Evolutionary conservation across 164 flowering plant genomes (phyloP).

Genomic region (Liriodendron chinense): DNA sequence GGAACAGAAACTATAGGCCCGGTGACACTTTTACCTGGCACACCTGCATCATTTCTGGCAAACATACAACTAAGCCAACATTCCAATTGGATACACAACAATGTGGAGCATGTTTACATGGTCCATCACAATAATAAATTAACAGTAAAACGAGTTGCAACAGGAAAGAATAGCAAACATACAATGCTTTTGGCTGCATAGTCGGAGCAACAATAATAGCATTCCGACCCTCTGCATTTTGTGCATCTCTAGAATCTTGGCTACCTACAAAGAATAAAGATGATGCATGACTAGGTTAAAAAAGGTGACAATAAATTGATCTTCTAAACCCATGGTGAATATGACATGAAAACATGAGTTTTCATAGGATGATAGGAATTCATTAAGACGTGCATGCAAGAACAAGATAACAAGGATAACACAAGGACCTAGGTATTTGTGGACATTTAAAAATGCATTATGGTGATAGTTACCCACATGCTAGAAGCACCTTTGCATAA

Average conservation of each 20-base stretch:
- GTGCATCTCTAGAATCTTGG: slow-evolving; percentile 41
- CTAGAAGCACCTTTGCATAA: too few relatives aligned
- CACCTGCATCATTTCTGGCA: slow-evolving; percentile 56
- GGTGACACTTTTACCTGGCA: slow-evolving; percentile 45
- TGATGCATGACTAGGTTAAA: background rate
- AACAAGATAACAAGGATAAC: background rate
- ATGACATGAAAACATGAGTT: background rate
- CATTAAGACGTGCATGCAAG: background rate
- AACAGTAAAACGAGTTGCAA: background rate
- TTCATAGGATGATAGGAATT: background rate
- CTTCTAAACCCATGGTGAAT: background rate
- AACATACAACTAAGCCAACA: slow-evolving; percentile 13
- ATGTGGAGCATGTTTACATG: background rate
- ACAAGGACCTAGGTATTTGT: background rate
- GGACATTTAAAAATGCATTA: background rate
- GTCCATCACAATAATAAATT: background rate
- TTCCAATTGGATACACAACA: background rate
- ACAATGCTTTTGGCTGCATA: slow-evolving; percentile 54
- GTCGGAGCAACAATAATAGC: slow-evolving; percentile 74
- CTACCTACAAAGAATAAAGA: slow-evolving; percentile 41
- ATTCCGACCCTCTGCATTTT: slow-evolving; percentile 45
- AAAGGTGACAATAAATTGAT: background rate
- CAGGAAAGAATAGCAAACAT: slow-evolving; percentile 24
- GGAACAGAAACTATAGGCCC: slow-evolving; percentile 42
- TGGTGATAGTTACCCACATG: background rate